Evolutionary conservation across 805 yeast species (phyloP).

Genomic region (Cyberlindnera euphorbiiphila): DNA sequence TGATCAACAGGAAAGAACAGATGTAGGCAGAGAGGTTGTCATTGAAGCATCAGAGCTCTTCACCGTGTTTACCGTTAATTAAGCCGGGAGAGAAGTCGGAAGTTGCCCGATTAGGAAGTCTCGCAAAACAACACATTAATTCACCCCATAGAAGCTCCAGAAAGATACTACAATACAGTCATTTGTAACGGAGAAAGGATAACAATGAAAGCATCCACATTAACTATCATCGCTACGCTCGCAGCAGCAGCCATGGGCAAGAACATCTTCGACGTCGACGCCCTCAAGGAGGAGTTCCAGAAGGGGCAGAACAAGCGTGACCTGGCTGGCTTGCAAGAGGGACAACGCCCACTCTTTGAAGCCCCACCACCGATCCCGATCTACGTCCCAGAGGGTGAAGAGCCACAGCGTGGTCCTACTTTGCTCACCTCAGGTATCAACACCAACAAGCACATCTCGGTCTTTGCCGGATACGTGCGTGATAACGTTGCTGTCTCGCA

Average conservation of each 20-base stretch:
- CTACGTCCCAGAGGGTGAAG: slow-evolving; percentile 27
- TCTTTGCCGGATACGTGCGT: slow-evolving; percentile 69
- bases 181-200: too few species aligned
- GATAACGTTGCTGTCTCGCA: slow-evolving; percentile 48
- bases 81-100: background rate
- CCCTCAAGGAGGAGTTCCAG: slow-evolving; percentile 3
- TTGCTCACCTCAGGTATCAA: slow-evolving; percentile 31
- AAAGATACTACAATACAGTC: background rate
- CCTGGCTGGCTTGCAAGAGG: background rate
- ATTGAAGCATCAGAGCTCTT: too few species aligned
- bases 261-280: slow-evolving; percentile 10
- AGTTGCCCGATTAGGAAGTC: background rate
- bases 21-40: too few species aligned
- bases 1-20: too few species aligned
- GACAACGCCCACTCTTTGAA: slow-evolving; percentile 20
- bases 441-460: slow-evolving; percentile 41
- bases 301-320: slow-evolving; percentile 2
- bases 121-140: background rate
- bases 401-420: slow-evolving; percentile 28
- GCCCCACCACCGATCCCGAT: slow-evolving; percentile 16
- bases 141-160: background rate
- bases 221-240: background rate
- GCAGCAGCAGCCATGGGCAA: slow-evolving; percentile 4
- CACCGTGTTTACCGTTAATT: slow-evolving; percentile 6
- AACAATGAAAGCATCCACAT: slow-evolving; percentile 7